Evolutionary conservation across 83 land plant species (phyloP).

Genomic region (Thuja plicata): DNA sequence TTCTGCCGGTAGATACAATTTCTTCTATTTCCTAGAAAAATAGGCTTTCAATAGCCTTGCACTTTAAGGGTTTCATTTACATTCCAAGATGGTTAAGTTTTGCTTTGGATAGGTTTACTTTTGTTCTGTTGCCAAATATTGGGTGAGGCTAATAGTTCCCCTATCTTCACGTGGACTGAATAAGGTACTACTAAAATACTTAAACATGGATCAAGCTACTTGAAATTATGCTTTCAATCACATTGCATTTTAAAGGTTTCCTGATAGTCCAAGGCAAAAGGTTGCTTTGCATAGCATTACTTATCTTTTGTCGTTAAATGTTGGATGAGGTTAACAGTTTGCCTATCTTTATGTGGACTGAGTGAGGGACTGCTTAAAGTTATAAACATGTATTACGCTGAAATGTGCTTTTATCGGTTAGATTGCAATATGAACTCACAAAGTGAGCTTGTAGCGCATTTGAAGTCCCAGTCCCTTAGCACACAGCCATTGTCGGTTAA

Average conservation of each 20-base stretch:
- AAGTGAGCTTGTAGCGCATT: background rate
- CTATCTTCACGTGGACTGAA: background rate
- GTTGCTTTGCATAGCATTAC: too few relatives aligned
- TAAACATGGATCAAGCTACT: too few relatives aligned
- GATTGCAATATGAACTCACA: background rate
- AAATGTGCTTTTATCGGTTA: background rate
- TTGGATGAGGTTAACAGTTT: background rate
- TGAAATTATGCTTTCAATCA: too few relatives aligned
- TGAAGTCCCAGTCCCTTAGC: background rate
- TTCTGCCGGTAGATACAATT: conserved; percentile 68
- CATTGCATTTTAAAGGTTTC: too few relatives aligned
- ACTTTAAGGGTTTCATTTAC: background rate
- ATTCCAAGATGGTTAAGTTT: background rate
- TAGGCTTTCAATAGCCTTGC: background rate
- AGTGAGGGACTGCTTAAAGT: background rate
- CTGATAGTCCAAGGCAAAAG: too few relatives aligned
- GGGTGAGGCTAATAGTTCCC: background rate
- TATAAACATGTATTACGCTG: background rate
- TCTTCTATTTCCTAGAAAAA: background rate
- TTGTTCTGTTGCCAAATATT: background rate
- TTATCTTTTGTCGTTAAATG: background rate
- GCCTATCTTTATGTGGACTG: background rate
- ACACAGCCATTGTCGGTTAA: background rate
- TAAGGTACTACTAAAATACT: background rate
- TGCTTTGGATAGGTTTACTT: background rate